Percentiles rank a stretch among this genome's conserved stretches.
Conservation (phyloP, 1,284 basidiomycete species). For the Moesziomyces globuligerus region DNA sequence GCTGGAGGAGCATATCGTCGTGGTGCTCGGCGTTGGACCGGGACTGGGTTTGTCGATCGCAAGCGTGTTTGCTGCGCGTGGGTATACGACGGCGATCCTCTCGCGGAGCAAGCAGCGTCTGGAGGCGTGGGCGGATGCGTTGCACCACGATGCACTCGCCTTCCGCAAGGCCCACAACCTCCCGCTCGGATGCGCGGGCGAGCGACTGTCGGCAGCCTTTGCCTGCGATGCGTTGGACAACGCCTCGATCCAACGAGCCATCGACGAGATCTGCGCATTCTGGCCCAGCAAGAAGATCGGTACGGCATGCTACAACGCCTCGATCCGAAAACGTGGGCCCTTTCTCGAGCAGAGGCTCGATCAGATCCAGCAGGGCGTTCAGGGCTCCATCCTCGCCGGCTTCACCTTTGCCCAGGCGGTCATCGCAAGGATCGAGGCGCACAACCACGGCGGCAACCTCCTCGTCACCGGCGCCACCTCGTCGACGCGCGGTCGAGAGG, state of each 20-base stretch:
- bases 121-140: slow-evolving; percentile 34
- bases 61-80: slow-evolving; percentile 44
- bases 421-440: slow-evolving; percentile 27
- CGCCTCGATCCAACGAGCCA: slow-evolving; percentile 20
- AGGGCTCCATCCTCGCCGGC: slow-evolving; percentile 47
- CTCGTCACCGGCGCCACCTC: slow-evolving; percentile 58
- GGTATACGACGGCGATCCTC: slow-evolving; percentile 54
- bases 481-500: slow-evolving; percentile 47
- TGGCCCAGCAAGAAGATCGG: slow-evolving; percentile 51
- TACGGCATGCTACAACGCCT: slow-evolving; percentile 56
- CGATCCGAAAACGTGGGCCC: slow-evolving; percentile 41
- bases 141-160: slow-evolving; percentile 22
- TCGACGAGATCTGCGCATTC: slow-evolving; percentile 17
- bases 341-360: slow-evolving; percentile 43
- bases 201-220: slow-evolving; percentile 39
- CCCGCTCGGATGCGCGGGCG: not conserved
- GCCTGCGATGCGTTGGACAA: slow-evolving; percentile 52
- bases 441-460: slow-evolving; percentile 42
- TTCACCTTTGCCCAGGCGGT: slow-evolving; percentile 52
- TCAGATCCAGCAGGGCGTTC: slow-evolving; percentile 38
- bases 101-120: slow-evolving; percentile 45
- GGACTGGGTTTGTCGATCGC: slow-evolving; percentile 54
- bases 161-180: slow-evolving; percentile 13
- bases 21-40: slow-evolving; percentile 55
- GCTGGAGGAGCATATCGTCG: slow-evolving; percentile 39